Evolutionary conservation across 495 filamentous ascomycete genomes (phyloP), one percentile per base, ranked within the genome.

Genomic region (Xylaria grammica): DNA sequence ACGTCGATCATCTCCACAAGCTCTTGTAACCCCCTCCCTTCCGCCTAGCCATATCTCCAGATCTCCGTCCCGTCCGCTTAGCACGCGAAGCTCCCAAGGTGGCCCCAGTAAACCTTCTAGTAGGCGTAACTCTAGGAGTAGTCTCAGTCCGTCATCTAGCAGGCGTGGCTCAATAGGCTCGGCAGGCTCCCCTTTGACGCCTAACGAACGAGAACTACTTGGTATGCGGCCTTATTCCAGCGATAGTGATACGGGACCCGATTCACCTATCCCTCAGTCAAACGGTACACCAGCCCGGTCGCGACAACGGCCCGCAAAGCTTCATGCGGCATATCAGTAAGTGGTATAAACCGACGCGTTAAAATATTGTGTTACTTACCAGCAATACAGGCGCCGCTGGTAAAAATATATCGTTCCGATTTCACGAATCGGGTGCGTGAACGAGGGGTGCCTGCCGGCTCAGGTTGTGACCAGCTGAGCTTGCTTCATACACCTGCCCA

Each of bases 281-380:
- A 72, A 72, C 19, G 67, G 71, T 30, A 17, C 51, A 2, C 50
- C 58, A 4, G 49, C 65, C 0, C 73, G 67, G 48, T 29, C 67
- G 19, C 77, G 75, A 64, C 69, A 72, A 44, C 70, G 71, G 42
- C 74, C 78, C 26, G 77, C 76, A 26, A 71, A 73, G 26, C 67
- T 77, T 46, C 64, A 72, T 34, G 78, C 75, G 24, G 79, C 76
- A 42, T 82, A 79, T 59, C 74, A 72, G 79, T 81, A 68, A 72
- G 77, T 68, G 1, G 10, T 38, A 49, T 20, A 22, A 32, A 45
- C 2, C 4, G 5, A 15, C 6, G 15, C 7, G 22, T 30, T 40
- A 7, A n/a, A 34, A 19, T 29, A 22, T 19, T 26, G 52, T 19
- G 15, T 53, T 45, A n/a, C 63, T 72, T 17, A 72, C 36, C 38